These are phyloP conservation scores for Ceratonia siliqua DNA, from an alignment of 306 rosid genomes.

Conservation along the genomic window DNA sequence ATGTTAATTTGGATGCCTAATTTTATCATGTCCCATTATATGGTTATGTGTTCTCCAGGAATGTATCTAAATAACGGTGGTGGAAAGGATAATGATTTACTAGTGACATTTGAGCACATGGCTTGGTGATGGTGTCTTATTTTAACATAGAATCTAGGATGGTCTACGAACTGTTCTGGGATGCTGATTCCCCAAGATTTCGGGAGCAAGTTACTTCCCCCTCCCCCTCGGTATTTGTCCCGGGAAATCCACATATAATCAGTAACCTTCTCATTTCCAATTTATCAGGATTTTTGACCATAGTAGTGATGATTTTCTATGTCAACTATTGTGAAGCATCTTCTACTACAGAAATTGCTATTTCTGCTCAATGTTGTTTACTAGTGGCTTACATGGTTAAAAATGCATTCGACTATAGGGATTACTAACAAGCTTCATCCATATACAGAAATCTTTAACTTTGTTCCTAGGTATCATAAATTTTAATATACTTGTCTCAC, in stretches of 20 bases:
- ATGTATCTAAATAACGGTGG: not conserved
- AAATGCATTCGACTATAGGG: not conserved
- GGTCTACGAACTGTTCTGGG: not conserved
- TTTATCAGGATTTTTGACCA: not conserved
- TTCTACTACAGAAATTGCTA: not conserved
- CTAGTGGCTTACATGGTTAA: not conserved
- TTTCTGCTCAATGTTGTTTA: not conserved
- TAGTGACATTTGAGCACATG: not conserved
- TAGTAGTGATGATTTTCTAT: not conserved
- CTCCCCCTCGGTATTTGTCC: not conserved
- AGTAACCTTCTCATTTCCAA: not conserved
- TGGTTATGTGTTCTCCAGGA: not conserved
- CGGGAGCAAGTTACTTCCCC: too few relatives aligned
- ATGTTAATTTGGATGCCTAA: slow-evolving; percentile 21
- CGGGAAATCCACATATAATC: not conserved
- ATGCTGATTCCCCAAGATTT: not conserved
- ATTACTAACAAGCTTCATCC: not conserved
- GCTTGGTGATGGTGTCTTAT: not conserved
- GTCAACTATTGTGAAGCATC: not conserved
- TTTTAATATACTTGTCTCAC: slow-evolving; percentile 9
- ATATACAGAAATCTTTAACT: not conserved
- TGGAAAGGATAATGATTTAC: slow-evolving; percentile 11
- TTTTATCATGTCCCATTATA: not conserved
- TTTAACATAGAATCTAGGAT: not conserved
- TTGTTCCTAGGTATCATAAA: not conserved